Percentiles rank a stretch among this genome's conserved stretches.
Evolutionary conservation across 2,329 filamentous ascomycete species (phyloP).

Genomic region (Harringtonia lauricola): DNA sequence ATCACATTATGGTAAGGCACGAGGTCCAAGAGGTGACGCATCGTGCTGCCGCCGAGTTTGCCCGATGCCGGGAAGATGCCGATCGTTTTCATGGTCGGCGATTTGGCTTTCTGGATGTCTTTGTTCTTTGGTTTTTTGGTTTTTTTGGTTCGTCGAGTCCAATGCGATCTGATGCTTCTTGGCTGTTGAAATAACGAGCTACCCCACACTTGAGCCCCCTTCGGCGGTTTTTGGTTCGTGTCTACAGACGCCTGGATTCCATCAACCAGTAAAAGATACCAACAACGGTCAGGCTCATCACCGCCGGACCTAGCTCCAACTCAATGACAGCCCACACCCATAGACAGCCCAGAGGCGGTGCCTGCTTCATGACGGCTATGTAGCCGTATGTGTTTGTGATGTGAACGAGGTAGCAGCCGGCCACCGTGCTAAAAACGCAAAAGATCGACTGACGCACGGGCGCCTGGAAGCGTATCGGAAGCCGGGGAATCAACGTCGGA

Average conservation of each 20-base stretch:
- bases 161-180: too few species aligned
- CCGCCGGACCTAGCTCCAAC: conserved; percentile 58
- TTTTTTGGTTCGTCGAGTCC: too few species aligned
- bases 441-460: conserved; percentile 51
- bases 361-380: conserved; percentile 80
- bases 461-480: conserved; percentile 34
- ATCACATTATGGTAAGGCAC: conserved; percentile 32
- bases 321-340: conserved; percentile 94
- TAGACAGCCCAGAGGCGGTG: conserved; percentile 77
- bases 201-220: too few species aligned
- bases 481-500: conserved; percentile 35
- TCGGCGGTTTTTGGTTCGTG: too few species aligned
- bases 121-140: not conserved
- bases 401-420: conserved; percentile 71
- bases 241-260: too few species aligned
- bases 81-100: conserved; percentile 22
- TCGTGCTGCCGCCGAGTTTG: conserved; percentile 37
- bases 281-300: conserved; percentile 37
- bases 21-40: conserved; percentile 32
- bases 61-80: conserved; percentile 41
- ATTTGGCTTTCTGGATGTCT: not conserved
- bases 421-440: conserved; percentile 43
- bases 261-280: conserved; percentile 34
- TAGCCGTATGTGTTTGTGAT: conserved; percentile 74
- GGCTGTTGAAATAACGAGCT: not conserved